Evolutionary conservation across 2,329 filamentous ascomycete species (phyloP).

Genomic region (Penicillium nordicum): DNA sequence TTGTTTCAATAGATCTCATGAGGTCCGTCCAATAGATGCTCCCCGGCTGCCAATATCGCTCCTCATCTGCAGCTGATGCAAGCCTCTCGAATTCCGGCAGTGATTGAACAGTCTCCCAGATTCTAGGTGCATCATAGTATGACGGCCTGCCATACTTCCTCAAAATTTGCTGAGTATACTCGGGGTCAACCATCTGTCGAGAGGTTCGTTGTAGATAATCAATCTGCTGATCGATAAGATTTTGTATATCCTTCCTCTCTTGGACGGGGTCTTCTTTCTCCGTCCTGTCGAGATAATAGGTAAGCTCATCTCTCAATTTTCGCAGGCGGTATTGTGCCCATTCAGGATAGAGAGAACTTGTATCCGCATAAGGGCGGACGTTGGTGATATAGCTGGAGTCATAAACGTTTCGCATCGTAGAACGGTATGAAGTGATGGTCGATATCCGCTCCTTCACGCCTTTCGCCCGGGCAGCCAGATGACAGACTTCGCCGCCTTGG

Average conservation of each 20-base stretch:
- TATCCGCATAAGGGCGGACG: slow-evolving; percentile 19
- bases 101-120: slow-evolving; percentile 10
- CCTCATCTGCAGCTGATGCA: slow-evolving; percentile 5
- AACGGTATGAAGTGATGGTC: slow-evolving; percentile 28
- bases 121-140: slow-evolving; percentile 12
- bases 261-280: background rate
- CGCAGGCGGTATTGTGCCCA: slow-evolving; percentile 22
- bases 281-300: slow-evolving; percentile 1
- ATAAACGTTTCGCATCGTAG: slow-evolving; percentile 14
- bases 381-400: slow-evolving; percentile 25
- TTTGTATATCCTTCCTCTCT: background rate
- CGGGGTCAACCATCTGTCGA: slow-evolving; percentile 14
- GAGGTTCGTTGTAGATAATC: slow-evolving; percentile 13
- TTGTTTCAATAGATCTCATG: slow-evolving; percentile 8
- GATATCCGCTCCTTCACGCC: slow-evolving; percentile 26
- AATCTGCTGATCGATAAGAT: slow-evolving; percentile 10
- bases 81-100: slow-evolving; percentile 8
- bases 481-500: slow-evolving; percentile 29
- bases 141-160: slow-evolving; percentile 8
- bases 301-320: slow-evolving; percentile 17
- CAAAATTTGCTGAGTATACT: slow-evolving; percentile 2
- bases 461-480: slow-evolving; percentile 24
- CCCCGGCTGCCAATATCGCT: slow-evolving; percentile 9
- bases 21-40: slow-evolving; percentile 15
- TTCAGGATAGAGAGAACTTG: slow-evolving; percentile 19